Conservation (phyloP, 805 yeast genomes). For the Lipomyces yamanashiensis region DNA sequence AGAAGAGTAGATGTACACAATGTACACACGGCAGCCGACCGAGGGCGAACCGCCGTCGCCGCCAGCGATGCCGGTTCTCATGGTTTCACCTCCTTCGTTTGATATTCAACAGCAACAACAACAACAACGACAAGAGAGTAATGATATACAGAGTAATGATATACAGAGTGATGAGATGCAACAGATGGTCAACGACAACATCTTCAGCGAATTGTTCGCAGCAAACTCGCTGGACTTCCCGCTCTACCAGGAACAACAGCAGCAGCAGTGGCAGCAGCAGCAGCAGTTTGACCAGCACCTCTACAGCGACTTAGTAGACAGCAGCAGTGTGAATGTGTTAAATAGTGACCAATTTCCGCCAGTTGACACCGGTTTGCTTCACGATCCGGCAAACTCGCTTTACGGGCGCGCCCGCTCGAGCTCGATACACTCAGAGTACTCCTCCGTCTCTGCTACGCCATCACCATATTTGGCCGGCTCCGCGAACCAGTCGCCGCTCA, state of each 20-base stretch:
- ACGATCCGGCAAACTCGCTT: not conserved
- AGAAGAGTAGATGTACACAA: not conserved
- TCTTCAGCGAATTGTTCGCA: not conserved
- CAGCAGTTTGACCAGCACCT: not conserved
- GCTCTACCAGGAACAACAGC: not conserved
- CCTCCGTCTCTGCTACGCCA: constrained; percentile 22
- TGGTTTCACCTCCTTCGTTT: constrained; percentile 8
- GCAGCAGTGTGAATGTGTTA: not conserved
- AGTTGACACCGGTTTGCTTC: not conserved
- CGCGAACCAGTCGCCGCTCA: constrained; percentile 21
- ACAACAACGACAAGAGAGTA: not conserved
- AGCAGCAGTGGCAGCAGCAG: not conserved
- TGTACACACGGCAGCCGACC: not conserved
- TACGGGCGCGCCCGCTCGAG: constrained; percentile 20
- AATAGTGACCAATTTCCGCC: not conserved
- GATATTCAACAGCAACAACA: not conserved
- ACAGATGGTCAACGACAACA: not conserved
- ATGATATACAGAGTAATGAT: not conserved
- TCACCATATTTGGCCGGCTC: constrained; percentile 5
- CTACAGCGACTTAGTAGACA: not conserved
- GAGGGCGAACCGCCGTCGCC: not conserved
- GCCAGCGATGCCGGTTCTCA: constrained; percentile 1
- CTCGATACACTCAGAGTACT: constrained; percentile 32
- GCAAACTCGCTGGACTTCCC: not conserved
- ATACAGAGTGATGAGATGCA: not conserved